Evolutionary conservation across 371 early-diverging fungal genomes (phyloP).

Genomic region (Mucor piriformis): DNA sequence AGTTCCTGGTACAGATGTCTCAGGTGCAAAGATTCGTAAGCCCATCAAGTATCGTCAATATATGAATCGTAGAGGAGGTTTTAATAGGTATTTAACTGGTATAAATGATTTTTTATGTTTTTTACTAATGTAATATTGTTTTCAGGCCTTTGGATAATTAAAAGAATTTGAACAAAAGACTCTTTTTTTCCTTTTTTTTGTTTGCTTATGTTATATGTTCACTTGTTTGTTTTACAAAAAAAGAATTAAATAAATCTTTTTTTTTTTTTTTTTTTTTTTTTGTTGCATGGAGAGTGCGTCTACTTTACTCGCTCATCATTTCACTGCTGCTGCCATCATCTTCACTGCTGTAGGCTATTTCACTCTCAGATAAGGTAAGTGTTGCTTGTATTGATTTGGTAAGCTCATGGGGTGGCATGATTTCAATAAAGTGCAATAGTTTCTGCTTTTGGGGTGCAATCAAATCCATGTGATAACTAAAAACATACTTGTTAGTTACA

Average conservation of each 20-base stretch:
- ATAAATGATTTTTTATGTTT: not conserved
- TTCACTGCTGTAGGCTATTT: not conserved
- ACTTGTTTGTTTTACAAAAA: too few species aligned
- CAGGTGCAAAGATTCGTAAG: conserved; percentile 74
- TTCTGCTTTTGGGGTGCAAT: conserved; percentile 3
- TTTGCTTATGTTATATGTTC: too few species aligned
- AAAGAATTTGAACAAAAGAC: not conserved
- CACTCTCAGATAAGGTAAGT: not conserved
- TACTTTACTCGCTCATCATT: conserved; percentile 3
- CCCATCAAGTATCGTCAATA: conserved; percentile 90
- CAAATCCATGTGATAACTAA: conserved; percentile 14
- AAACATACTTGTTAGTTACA: not conserved
- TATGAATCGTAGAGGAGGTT: conserved; percentile 95
- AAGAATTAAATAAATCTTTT: too few species aligned
- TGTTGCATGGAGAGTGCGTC: too few species aligned
- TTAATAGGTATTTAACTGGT: conserved; percentile 66
- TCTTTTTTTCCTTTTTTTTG: not conserved
- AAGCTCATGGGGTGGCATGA: not conserved
- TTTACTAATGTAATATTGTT: not conserved
- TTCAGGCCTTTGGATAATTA: conserved; percentile 45
- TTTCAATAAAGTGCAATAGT: conserved; percentile 6
- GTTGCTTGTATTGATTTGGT: not conserved
- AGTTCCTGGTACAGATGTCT: conserved; percentile 68
- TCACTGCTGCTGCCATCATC: conserved; percentile 1
- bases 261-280: too few species aligned